A percentile compares a stretch with the other conserved stretches of the same genome.
These are phyloP conservation scores for Ogataea naganishii DNA, from an alignment of 805 yeast genomes.

Conservation along the genomic window DNA sequence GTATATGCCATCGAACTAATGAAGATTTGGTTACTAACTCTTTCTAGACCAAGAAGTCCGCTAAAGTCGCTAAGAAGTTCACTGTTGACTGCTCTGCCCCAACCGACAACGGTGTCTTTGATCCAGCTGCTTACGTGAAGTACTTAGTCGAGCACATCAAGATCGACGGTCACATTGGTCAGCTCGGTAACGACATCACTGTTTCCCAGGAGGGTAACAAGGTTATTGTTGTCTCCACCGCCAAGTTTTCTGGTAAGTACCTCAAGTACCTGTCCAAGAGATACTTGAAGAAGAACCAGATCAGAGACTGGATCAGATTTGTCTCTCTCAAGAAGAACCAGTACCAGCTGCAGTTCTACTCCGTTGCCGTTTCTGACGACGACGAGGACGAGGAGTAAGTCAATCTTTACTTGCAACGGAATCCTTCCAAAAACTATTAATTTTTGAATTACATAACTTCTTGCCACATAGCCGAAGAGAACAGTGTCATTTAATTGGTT, in stretches of 20 bases:
- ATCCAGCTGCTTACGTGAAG: constrained; percentile 95
- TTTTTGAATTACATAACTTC: too few species aligned
- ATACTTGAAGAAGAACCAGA: constrained; percentile 99
- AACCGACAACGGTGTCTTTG: constrained; percentile 94
- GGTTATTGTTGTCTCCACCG: constrained; percentile 78
- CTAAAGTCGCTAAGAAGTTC: constrained; percentile 75
- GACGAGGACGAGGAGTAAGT: constrained; percentile 88
- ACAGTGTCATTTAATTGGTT: too few species aligned
- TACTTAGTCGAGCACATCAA: constrained; percentile 98
- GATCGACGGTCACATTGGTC: constrained; percentile 93
- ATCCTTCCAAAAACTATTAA: too few species aligned
- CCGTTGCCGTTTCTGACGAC: constrained; percentile 90
- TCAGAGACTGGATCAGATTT: constrained; percentile 99
- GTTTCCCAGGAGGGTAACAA: constrained; percentile 81
- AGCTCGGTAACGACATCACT: constrained; percentile 92
- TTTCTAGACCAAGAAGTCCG: constrained; percentile 67
- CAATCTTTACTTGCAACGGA: constrained; percentile 4
- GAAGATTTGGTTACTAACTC: constrained; percentile 3
- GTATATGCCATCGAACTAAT: constrained; percentile 6
- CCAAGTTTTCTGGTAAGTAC: constrained; percentile 99
- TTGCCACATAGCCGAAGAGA: too few species aligned
- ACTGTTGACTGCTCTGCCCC: constrained; percentile 96
- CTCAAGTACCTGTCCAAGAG: constrained; percentile 99
- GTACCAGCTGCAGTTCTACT: constrained; percentile 98
- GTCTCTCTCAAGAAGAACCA: constrained; percentile 92